These are phyloP conservation scores for Vanrija sp. DNA, from an alignment of 1,284 basidiomycete species.

Conservation along the genomic window DNA sequence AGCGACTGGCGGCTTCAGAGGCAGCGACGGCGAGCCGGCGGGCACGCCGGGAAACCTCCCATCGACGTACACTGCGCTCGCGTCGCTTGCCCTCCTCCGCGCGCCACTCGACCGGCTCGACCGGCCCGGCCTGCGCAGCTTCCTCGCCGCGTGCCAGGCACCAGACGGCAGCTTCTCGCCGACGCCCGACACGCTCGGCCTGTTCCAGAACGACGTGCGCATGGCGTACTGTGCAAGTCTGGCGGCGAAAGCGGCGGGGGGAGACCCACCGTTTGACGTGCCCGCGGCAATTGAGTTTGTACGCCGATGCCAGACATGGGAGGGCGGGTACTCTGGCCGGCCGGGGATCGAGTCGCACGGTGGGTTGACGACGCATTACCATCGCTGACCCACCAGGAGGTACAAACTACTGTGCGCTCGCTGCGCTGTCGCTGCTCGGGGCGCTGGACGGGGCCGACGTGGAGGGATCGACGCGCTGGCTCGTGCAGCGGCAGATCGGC, in stretches of 20 bases:
- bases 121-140: slow-evolving; percentile 58
- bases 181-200: slow-evolving; percentile 49
- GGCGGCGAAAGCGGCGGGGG: not conserved
- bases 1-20: slow-evolving; percentile 69
- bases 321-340: slow-evolving; percentile 85
- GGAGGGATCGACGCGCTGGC: slow-evolving; percentile 61
- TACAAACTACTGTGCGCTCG: slow-evolving; percentile 86
- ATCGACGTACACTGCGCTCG: slow-evolving; percentile 83
- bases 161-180: slow-evolving; percentile 81
- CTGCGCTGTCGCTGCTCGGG: slow-evolving; percentile 62
- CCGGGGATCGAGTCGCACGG: slow-evolving; percentile 79
- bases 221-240: slow-evolving; percentile 61
- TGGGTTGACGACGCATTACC: slow-evolving; percentile 29
- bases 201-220: slow-evolving; percentile 53
- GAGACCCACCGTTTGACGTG: not conserved
- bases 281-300: slow-evolving; percentile 54
- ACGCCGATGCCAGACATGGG: slow-evolving; percentile 78
- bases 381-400: slow-evolving; percentile 59
- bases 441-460: slow-evolving; percentile 1
- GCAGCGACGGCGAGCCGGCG: slow-evolving; percentile 53
- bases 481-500: slow-evolving; percentile 68
- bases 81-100: slow-evolving; percentile 74
- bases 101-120: slow-evolving; percentile 71
- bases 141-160: slow-evolving; percentile 68
- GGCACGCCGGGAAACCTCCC: slow-evolving; percentile 76